These are phyloP conservation scores for Metschnikowia aberdeeniae DNA, from an alignment of 805 yeast species.

Conservation along the genomic window DNA sequence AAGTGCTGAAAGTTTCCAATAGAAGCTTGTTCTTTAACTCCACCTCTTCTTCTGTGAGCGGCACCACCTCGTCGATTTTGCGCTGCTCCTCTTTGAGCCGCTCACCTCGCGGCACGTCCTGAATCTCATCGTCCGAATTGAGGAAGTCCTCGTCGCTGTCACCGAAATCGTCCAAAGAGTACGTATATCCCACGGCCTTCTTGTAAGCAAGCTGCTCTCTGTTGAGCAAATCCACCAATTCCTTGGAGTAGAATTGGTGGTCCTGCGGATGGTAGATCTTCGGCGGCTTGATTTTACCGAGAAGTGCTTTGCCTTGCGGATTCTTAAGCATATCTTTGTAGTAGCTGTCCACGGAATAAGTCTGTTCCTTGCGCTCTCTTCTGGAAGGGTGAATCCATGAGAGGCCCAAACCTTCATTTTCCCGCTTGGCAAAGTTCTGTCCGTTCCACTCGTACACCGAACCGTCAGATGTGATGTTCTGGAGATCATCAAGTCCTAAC, in stretches of 20 bases:
- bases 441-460: conserved; percentile 98
- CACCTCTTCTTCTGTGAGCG: conserved; percentile 62
- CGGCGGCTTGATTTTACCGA: conserved; percentile 14
- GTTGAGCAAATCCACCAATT: conserved; percentile 48
- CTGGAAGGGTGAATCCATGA: conserved; percentile 73
- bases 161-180: conserved; percentile 57
- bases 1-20: conserved; percentile 55
- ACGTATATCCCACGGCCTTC: conserved; percentile 55
- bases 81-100: conserved; percentile 46
- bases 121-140: conserved; percentile 40
- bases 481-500: conserved; percentile 89
- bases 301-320: conserved; percentile 15
- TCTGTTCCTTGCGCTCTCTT: conserved; percentile 74
- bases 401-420: conserved; percentile 32
- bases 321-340: conserved; percentile 62
- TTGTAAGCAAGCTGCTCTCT: conserved; percentile 65
- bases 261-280: conserved; percentile 62
- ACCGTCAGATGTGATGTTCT: conserved; percentile 82
- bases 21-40: conserved; percentile 49
- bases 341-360: conserved; percentile 72
- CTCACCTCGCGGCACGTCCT: conserved; percentile 33
- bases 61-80: conserved; percentile 51
- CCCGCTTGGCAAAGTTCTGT: conserved; percentile 64
- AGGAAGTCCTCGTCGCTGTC: conserved; percentile 47
- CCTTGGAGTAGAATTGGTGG: conserved; percentile 67